A percentile compares a stretch with the other conserved stretches of the same genome.
Conservation (phyloP, 768 basidiomycete genomes). For the Tephrocybe rancida region DNA sequence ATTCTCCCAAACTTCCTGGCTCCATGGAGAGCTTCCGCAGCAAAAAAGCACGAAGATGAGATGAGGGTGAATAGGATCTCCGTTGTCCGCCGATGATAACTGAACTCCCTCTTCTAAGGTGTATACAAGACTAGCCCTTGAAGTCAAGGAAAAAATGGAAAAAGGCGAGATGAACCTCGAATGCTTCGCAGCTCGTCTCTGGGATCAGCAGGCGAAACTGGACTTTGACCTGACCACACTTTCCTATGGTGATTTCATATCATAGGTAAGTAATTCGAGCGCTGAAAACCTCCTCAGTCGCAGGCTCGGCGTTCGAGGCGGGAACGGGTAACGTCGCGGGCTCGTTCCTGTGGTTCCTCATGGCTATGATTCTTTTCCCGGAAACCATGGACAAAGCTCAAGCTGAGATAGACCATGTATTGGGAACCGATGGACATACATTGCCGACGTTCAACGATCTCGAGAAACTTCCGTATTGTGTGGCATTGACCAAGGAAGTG, state of each 20-base stretch:
- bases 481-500: constrained; percentile 12
- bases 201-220: constrained; percentile 11
- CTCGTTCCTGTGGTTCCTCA: constrained; percentile 11
- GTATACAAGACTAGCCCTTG: constrained; percentile 19
- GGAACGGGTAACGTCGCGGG: constrained; percentile 7
- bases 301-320: constrained; percentile 7
- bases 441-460: constrained; percentile 9
- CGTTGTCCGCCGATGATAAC: too few relatives aligned
- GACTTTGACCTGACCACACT: constrained; percentile 5
- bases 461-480: constrained; percentile 10
- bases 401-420: constrained; percentile 7
- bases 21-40: constrained; percentile 13
- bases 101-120: too few relatives aligned
- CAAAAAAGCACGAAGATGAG: constrained; percentile 14
- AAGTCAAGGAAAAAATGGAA: constrained; percentile 22
- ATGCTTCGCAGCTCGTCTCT: constrained; percentile 14
- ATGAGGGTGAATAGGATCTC: constrained; percentile 8
- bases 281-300: background rate
- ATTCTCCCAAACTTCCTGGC: constrained; percentile 13
- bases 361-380: constrained; percentile 18
- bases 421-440: constrained; percentile 6
- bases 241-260: background rate
- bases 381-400: constrained; percentile 12
- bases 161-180: constrained; percentile 10
- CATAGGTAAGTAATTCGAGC: background rate